Base-by-base conservation (phyloP, 2,329 filamentous ascomycete genomes). In the Pseudogymnoascus verrucosus region DNA sequence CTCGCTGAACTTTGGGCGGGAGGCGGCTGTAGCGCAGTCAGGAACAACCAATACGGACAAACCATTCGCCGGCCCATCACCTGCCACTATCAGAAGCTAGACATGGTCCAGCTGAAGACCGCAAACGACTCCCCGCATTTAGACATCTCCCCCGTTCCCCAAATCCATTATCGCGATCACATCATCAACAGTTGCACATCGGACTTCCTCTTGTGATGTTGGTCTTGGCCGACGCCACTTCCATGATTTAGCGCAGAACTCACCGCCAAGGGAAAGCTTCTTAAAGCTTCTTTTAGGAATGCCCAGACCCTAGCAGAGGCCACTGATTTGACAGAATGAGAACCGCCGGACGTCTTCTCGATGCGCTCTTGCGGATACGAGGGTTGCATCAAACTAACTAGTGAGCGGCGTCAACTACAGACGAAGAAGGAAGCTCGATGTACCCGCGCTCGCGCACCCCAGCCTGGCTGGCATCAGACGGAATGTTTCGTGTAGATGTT, bases 181-280 rank as follows among this genome's bases (percentile, higher is more conserved):
- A 54, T 14, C 47, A 54, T 54, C 47, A 54, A 31, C 23, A 16
- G 5, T n/a, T 11, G 16, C 11, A 31, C 28, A 31, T 54, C 14
- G 23, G 26, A 54, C 47, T 54, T 54, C 47, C 47, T 31, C 23
- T 31, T 54, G 47, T 54, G 47, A 54, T 54, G 5, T 28, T 54
- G 47, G 26, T 54, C 47, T 54, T 54, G 47, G 47, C 47, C 47
- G 47, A 54, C 47, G 47, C 47, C 47, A 54, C 47, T 31, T 54
- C 47, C 47, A 54, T 11, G n/a, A 31, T 28, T 23, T 54, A 54
- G 26, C 10, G 23, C 26, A 54, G 16, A 16, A 7, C 14, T 54
- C 47, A 16, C 26, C 26, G 47, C 26, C 47, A 54, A 54, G 47
- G 26, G 23, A 54, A 54, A 54, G 47, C 47, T 31, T 31, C 47